These are phyloP conservation scores for Periconia macrospinosa DNA, from an alignment of 2,329 filamentous ascomycete species.

Conservation along the genomic window DNA sequence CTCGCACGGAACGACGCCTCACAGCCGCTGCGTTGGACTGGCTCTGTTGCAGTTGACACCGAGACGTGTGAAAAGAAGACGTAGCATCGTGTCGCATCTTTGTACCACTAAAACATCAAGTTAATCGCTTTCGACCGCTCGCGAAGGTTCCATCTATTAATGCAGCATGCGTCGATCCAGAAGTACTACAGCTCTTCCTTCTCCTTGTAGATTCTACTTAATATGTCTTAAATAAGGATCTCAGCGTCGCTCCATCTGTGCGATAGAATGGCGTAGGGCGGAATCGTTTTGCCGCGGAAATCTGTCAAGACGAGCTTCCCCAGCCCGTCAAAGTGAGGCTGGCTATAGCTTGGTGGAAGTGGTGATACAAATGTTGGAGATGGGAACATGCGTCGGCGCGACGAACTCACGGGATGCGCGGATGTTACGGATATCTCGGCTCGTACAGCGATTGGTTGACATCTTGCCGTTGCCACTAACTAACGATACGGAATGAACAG, in stretches of 20 bases:
- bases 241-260: neutral
- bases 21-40: no score
- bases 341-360: no score
- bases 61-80: constrained; percentile 3
- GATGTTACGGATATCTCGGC: no score
- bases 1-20: constrained; percentile 4
- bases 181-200: constrained; percentile 2
- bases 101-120: constrained; percentile 7
- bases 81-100: constrained; percentile 3
- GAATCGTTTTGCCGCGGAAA: neutral
- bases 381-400: no score
- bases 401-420: no score
- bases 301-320: no score
- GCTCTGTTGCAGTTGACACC: no score
- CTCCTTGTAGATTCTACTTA: neutral
- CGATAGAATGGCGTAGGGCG: constrained; percentile 1
- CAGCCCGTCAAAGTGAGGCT: no score
- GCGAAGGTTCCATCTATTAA: neutral
- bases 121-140: neutral
- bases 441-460: no score
- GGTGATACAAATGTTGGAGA: no score
- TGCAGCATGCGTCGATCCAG: constrained; percentile 3
- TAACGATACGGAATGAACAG: no score
- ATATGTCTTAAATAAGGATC: neutral
- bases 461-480: no score